Conservation (phyloP, 2,329 filamentous ascomycete genomes). For the Colletotrichum tabaci region DNA sequence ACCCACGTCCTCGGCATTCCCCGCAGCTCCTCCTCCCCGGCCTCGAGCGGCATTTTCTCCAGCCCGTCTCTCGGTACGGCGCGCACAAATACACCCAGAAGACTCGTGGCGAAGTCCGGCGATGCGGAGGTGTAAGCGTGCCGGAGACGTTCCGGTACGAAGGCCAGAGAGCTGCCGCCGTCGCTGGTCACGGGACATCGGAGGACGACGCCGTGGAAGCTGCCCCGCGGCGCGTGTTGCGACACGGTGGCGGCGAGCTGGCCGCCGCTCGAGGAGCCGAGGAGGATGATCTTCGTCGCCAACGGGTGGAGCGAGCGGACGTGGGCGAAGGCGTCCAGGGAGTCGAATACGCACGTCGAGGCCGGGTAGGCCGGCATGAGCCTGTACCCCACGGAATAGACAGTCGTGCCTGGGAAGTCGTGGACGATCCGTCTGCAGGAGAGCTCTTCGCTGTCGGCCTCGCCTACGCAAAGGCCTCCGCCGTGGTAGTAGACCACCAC, state of each 20-base stretch:
- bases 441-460: slow-evolving; percentile 65
- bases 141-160: slow-evolving; percentile 55
- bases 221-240: slow-evolving; percentile 48
- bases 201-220: slow-evolving; percentile 59
- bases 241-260: slow-evolving; percentile 63
- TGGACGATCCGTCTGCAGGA: slow-evolving; percentile 60
- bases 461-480: slow-evolving; percentile 62
- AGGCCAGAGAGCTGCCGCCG: slow-evolving; percentile 53
- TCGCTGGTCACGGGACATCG: slow-evolving; percentile 65
- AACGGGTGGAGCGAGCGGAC: slow-evolving; percentile 43
- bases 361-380: slow-evolving; percentile 59
- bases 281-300: slow-evolving; percentile 51
- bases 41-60: slow-evolving; percentile 59
- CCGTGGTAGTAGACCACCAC: slow-evolving; percentile 64
- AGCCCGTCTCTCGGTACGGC: slow-evolving; percentile 58
- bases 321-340: slow-evolving; percentile 54
- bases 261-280: slow-evolving; percentile 64
- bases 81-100: slow-evolving; percentile 52
- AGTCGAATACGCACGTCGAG: slow-evolving; percentile 58
- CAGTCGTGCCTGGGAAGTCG: slow-evolving; percentile 47
- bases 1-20: slow-evolving; percentile 61
- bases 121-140: slow-evolving; percentile 57
- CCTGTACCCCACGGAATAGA: slow-evolving; percentile 64
- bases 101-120: slow-evolving; percentile 55
- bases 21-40: slow-evolving; percentile 47